A percentile compares a stretch with the other conserved stretches of the same genome.
Evolutionary conservation across 208 protist species (phyloP).

Genomic region (Herpetomonas tarakana): DNA sequence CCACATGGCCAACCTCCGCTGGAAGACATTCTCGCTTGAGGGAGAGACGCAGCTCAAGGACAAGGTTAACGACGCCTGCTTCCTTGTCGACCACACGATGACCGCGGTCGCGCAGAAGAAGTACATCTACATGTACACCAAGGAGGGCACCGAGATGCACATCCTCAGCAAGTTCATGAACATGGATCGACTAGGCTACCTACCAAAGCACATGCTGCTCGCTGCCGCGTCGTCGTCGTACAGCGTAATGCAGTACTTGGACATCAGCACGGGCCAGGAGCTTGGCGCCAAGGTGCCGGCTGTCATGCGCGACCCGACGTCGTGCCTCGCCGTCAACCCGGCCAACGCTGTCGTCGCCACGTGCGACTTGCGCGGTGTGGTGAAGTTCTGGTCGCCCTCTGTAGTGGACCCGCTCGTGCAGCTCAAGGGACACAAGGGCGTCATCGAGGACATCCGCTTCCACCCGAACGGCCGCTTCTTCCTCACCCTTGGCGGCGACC

Average conservation of each 20-base stretch:
- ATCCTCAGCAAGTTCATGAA: slow-evolving; percentile 93
- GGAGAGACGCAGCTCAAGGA: slow-evolving; percentile 95
- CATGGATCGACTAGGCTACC: slow-evolving; percentile 93
- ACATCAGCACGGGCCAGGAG: slow-evolving; percentile 93
- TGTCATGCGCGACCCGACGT: slow-evolving; percentile 75
- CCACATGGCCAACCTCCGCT: slow-evolving; percentile 95
- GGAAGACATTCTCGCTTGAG: slow-evolving; percentile 89
- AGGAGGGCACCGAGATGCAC: slow-evolving; percentile 97
- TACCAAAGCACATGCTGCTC: slow-evolving; percentile 98
- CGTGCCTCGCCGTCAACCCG: slow-evolving; percentile 90
- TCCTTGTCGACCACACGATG: slow-evolving; percentile 97
- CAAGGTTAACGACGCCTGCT: slow-evolving; percentile 91
- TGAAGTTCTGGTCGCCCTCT: slow-evolving; percentile 97
- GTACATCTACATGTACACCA: slow-evolving; percentile 99
- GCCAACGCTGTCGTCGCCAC: slow-evolving; percentile 93
- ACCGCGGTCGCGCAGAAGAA: slow-evolving; percentile 98
- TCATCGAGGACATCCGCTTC: slow-evolving; percentile 83
- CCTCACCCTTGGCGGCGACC: slow-evolving; percentile 93
- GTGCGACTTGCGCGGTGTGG: slow-evolving; percentile 91
- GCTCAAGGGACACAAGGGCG: slow-evolving; percentile 93
- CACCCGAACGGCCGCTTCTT: slow-evolving; percentile 93
- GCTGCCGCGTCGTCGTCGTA: slow-evolving; percentile 78
- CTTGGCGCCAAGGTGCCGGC: slow-evolving; percentile 82
- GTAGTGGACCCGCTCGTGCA: slow-evolving; percentile 95
- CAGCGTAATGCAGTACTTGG: slow-evolving; percentile 93